Base-by-base conservation (phyloP, 768 basidiomycete genomes). In the Hypholoma fasciculare region DNA sequence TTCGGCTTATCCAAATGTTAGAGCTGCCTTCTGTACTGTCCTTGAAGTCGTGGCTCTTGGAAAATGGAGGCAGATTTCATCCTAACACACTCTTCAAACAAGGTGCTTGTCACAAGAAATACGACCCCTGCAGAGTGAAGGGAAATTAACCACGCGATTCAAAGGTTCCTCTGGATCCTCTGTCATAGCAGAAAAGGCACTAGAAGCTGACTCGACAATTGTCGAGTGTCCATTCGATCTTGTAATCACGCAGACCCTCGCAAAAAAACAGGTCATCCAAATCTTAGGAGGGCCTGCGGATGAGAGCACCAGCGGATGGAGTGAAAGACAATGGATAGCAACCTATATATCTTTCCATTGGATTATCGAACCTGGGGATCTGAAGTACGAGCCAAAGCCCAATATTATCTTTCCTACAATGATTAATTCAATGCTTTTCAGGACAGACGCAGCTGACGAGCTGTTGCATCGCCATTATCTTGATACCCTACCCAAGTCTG, bases 181-280 rank as follows among this genome's bases (percentile, higher is more conserved):
- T 17, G 73, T 88, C 37, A 63, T 84, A 53, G 84, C 91, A 5
- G 69, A 65, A 3, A 68, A 77, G 36, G 69, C 72, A n/a, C 63
- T 90, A 43, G 72, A 76, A 20, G 65, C 71, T 6, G 84, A 90
- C 62, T 72, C 78, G 8, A 77, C 73, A 12, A 76, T 90, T 50
- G 85, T 88, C 16, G 81, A 84, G 0, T 90, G 87, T 61, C 90
- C 92, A 0, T 84, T 90, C 63, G 71, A 76, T 1, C 76, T 92
- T 17, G 79, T 82, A 30, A 80, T 93, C 60, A 89, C 89, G 0
- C 77, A 79, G n/a, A 70, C 79, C 30, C 42, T 76, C 0, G 77
- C 87, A 2, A 67, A 69, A 51, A 58, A 63, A 0, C 82, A 83
- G 0, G 64, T 92, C 23, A 59, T 63, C n/a, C 38, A 63, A 0